These are phyloP conservation scores for Bipolaris cookei DNA, from an alignment of 2,329 filamentous ascomycete species.

Conservation along the genomic window DNA sequence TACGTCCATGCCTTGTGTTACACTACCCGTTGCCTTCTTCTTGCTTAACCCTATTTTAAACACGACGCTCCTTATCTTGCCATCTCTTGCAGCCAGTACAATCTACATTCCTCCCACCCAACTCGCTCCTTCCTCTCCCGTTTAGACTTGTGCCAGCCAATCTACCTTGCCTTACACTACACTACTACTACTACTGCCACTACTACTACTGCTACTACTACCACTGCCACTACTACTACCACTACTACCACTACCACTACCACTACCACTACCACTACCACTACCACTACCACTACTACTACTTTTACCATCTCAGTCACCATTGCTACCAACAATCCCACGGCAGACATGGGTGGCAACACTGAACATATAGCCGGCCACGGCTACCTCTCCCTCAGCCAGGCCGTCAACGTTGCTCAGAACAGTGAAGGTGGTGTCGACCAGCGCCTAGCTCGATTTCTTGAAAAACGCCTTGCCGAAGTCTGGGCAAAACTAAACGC, in stretches of 20 bases:
- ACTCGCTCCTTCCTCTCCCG: conserved; percentile 32
- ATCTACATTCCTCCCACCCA: conserved; percentile 6
- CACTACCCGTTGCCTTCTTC: conserved; percentile 14
- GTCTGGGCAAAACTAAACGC: conserved; percentile 73
- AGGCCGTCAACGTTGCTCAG: conserved; percentile 77
- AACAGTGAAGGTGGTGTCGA: conserved; percentile 74
- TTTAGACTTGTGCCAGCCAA: conserved; percentile 34
- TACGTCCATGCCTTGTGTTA: conserved; percentile 23
- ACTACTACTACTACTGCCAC: neutral
- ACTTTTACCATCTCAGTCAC: neutral
- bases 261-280: neutral
- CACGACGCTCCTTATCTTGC: conserved; percentile 21
- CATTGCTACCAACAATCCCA: conserved; percentile 4
- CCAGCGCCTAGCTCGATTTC: conserved; percentile 65
- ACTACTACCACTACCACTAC: neutral
- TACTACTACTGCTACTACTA: neutral
- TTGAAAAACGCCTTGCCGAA: conserved; percentile 64
- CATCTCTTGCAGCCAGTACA: conserved; percentile 19
- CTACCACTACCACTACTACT: neutral
- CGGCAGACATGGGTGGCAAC: conserved; percentile 51
- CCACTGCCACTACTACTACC: neutral
- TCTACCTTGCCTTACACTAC: conserved; percentile 21
- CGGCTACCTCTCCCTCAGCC: conserved; percentile 61
- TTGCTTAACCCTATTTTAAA: conserved; percentile 13
- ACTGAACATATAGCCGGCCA: conserved; percentile 48